Evolutionary conservation across 2,329 filamentous ascomycete genomes (phyloP).

Genomic region (Aurifilum marmelostoma): DNA sequence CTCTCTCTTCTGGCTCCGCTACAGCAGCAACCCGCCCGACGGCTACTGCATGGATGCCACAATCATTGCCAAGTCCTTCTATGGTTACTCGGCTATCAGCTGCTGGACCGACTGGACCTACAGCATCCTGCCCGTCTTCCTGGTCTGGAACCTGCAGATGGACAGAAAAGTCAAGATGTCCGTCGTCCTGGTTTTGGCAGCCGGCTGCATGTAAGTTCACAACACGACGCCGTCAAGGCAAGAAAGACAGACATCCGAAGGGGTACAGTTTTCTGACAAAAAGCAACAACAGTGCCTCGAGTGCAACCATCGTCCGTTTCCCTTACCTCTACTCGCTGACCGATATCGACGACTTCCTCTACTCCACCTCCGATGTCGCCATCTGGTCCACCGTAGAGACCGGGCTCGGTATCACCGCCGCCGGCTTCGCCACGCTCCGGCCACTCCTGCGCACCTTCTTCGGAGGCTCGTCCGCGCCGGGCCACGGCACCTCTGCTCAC

Average conservation of each 20-base stretch:
- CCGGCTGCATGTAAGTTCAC: slow-evolving; percentile 5
- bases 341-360: slow-evolving; percentile 15
- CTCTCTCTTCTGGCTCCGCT: slow-evolving; percentile 3
- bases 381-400: slow-evolving; percentile 22
- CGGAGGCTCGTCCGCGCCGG: not conserved
- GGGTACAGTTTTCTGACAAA: no score
- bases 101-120: slow-evolving; percentile 19
- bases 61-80: not conserved
- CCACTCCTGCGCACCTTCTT: slow-evolving; percentile 8
- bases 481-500: not conserved
- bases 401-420: slow-evolving; percentile 17
- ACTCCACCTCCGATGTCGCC: slow-evolving; percentile 17
- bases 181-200: slow-evolving; percentile 6
- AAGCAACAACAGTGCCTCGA: slow-evolving; percentile 2
- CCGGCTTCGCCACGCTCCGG: slow-evolving; percentile 15
- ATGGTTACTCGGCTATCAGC: slow-evolving; percentile 11
- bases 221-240: not conserved
- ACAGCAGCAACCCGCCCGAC: not conserved
- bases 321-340: slow-evolving; percentile 9
- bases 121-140: slow-evolving; percentile 12
- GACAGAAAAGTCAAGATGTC: slow-evolving; percentile 4
- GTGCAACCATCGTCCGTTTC: slow-evolving; percentile 10
- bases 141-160: slow-evolving; percentile 20
- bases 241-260: no score
- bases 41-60: not conserved